A percentile compares a stretch with the other conserved stretches of the same genome.
phyloP scores from a whole-genome alignment of 371 early-diverging fungal species.

The Batkoa obscura region DNA sequence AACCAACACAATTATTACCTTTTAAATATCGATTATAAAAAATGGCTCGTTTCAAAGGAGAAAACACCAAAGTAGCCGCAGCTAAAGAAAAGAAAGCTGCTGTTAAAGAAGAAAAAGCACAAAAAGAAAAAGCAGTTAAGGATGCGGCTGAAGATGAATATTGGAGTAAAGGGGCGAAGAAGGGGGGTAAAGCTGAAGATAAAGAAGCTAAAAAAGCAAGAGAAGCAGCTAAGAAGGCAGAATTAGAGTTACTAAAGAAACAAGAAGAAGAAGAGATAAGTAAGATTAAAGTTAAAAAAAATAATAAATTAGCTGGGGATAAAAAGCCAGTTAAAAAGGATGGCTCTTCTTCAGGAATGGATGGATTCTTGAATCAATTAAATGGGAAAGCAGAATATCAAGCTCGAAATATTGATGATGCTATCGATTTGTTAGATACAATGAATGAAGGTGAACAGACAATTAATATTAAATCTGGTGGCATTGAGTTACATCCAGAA shows the following conservation, averaged over 20 bases:
- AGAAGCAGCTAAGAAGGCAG: conserved; percentile 10
- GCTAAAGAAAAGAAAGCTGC: conserved; percentile 54
- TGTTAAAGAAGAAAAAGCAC: conserved; percentile 34
- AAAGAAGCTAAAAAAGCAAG: conserved; percentile 43
- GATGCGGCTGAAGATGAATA: conserved; percentile 34
- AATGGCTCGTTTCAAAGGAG: conserved; percentile 10
- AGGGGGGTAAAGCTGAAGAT: conserved; percentile 37
- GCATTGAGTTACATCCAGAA: conserved; percentile 65
- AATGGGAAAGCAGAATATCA: background rate
- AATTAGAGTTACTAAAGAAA: conserved; percentile 6
- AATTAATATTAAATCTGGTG: conserved; percentile 9
- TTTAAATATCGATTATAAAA: no score
- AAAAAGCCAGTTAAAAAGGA: conserved; percentile 5
- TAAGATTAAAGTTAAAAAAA: conserved; percentile 7
- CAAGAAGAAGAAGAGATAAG: conserved; percentile 9
- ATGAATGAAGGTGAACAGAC: conserved; percentile 12
- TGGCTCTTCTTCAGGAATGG: conserved; percentile 4
- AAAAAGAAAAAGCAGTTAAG: conserved; percentile 22
- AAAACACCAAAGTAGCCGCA: conserved; percentile 23
- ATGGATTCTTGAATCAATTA: background rate
- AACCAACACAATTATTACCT: no score
- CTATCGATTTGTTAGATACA: conserved; percentile 35
- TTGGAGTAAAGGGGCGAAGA: conserved; percentile 54
- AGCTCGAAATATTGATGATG: conserved; percentile 42
- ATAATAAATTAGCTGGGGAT: conserved; percentile 3